Evolutionary conservation across 106 monocot genomes (phyloP), one percentile per base, ranked within the genome.

Genomic region (Acanthochlamys bracteata): DNA sequence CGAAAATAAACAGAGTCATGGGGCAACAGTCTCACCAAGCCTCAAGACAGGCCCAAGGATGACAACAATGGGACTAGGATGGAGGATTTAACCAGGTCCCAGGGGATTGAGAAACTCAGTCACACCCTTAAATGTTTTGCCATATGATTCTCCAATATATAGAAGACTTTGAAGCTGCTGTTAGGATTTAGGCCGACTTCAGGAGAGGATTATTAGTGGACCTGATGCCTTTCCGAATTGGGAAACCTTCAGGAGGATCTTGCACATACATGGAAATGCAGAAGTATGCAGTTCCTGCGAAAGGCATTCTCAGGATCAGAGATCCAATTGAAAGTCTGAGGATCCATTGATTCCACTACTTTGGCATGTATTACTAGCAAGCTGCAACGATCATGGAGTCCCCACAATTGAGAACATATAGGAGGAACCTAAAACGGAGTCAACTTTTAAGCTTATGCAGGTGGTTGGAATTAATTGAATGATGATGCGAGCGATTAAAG

Each of bases 81-180:
- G 89, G 39, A 82, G 71, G 56, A 94, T 90, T 41, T n/a, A 90
- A 84, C 89, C 89, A 94, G 10, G 90, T 78, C 11, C 94, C 90
- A 0, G 94, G 94, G 62, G 94, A 90, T 0, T 76, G 83, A 2
- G 86, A 67, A 10, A 94, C 94, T n/a, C 60, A 65, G 59, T 90
- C 86, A 8, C 55, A 70, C 47, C 86, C 62, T 57, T 46, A 41
- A 82, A 71, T 23, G 73, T 59, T 61, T 77, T 79, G 23, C 90
- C 24, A 66, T 95, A 72, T 33, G 94, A 84, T 24, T 95, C 72
- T 67, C 80, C 83, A 43, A 95, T 83, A 53, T 90, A 90, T 60
- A 95, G 86, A 61, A 86, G n/a, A n/a, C n/a, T n/a, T 59, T 46
- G 68, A 71, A 59, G 42, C 76, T 86, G 71, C 58, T 64, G 42